Base-by-base conservation (phyloP, 176 grass and related monocot genomes). In the Urochloa ruziziensis region DNA sequence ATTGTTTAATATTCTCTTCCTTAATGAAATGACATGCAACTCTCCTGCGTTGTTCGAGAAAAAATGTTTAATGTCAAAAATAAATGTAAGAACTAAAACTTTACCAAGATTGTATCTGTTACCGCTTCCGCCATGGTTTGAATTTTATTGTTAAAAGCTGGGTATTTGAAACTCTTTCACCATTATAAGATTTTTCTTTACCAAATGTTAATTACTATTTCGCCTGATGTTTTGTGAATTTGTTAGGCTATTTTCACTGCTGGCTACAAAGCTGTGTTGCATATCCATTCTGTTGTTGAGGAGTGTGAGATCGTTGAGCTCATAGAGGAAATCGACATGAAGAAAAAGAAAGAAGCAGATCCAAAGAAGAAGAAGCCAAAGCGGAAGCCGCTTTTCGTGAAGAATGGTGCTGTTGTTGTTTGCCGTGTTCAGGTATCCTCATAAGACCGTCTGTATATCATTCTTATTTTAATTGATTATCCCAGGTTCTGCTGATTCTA, bases 271-370 rank as follows among this genome's bases (percentile, higher is more conserved):
- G 96, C 93, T 62, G 91, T 98, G 60, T 70, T 98, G 83, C 96
- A 98, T 84, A 95, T 98, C 79, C 96, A 98, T 69, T 93, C 96
- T 27, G 76, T 98, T 27, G 96, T 98, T 23, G 96, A 98, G 80
- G 96, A 98, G 77, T 93, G 93, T 90, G 96, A 98, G 78, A 95
- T 98, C 84, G 87, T 98, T 44, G 96, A 98, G 37, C 89, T 98
- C 73, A 93, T 98, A 95, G 94, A 93, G 73, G 94, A 97, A 89
- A 97, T 97, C 70, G 94, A 93, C 17, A 95, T 87, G 62, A 95
- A 91, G 82, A 95, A 87, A 87, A 90, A 70, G 66, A 95, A 95
- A 85, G 90, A 89, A 54, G 78, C 85, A 51, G 96, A 95, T 62
- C 79, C 87, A 7, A 98, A 93, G 85, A 95, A 91, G 64, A 97